Base-by-base conservation (phyloP, 1,139 yeast species). In the Geotrichum klebahnii region DNA sequence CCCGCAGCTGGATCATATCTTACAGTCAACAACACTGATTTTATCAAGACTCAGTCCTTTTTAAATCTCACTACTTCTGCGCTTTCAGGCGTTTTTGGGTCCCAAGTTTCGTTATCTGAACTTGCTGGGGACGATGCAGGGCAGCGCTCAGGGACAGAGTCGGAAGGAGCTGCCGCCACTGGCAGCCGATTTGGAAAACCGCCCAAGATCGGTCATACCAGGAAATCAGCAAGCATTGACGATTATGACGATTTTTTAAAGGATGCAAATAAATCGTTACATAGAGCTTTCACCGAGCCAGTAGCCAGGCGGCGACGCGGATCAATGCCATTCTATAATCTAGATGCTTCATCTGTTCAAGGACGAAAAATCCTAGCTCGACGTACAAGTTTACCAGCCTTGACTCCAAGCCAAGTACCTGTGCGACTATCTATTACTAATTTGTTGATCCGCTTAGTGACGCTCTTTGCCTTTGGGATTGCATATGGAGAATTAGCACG, bases 51-150 rank as follows among this genome's bases (percentile, higher is more conserved):
- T 9, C n/a, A 44, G 16, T 61, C 65, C 28, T 62, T 59, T 45
- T 50, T 55, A 20, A 60, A 61, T 44, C 59, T 62, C 32, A 63
- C 65, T 16, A 54, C 61, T 5, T 58, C 63, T n/a, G 65, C 71
- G 3, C 57, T 68, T 6, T 57, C 64, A 1, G 67, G 66, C 3
- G 70, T 68, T 14, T 68, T 68, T 55, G 72, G 72, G 16, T 67
- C 71, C 12, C 61, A 63, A 34, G 66, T 64, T 5, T 65, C 69
- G 20, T 60, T 68, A 40, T 66, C 70, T 2, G 72, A 68, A 53
- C 60, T 67, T 28, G 63, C 60, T 24, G 71, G 70, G 19, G 72
- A 68, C 32, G 51, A 29, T 5, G 22, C 16, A 8, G 10, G 43
- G 2, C 20, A 31, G n/a, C 23, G n/a, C 14, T 19, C 34, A 8